Conservation (phyloP, 1,284 basidiomycete species). For the Naganishia cerealis region DNA sequence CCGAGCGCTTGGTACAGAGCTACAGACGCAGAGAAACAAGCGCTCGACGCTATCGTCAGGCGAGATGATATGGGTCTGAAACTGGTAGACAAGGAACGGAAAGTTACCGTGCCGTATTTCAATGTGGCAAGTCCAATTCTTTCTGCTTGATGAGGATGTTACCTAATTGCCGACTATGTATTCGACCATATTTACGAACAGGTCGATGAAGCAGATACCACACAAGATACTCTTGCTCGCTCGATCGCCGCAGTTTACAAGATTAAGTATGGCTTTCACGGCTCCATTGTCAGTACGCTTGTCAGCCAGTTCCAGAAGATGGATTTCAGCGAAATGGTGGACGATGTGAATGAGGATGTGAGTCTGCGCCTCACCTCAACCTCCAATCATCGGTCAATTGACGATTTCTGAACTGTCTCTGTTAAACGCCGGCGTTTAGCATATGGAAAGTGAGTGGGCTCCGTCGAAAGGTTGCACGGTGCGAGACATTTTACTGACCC, state of each 20-base stretch:
- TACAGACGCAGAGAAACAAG: slow-evolving; percentile 65
- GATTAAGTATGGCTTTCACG: slow-evolving; percentile 82
- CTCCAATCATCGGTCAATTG: background rate
- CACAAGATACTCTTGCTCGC: slow-evolving; percentile 70
- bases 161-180: background rate
- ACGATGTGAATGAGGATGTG: slow-evolving; percentile 78
- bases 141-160: background rate
- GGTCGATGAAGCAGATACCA: slow-evolving; percentile 78
- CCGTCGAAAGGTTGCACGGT: background rate
- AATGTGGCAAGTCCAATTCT: slow-evolving; percentile 63
- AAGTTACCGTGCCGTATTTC: slow-evolving; percentile 72
- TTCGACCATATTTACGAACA: slow-evolving; percentile 40
- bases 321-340: slow-evolving; percentile 67
- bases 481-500: background rate
- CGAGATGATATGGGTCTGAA: slow-evolving; percentile 10
- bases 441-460: slow-evolving; percentile 27
- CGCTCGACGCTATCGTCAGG: slow-evolving; percentile 58
- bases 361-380: slow-evolving; percentile 22
- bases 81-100: slow-evolving; percentile 52
- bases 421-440: slow-evolving; percentile 6
- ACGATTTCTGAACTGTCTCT: background rate
- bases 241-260: slow-evolving; percentile 73
- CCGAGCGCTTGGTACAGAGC: slow-evolving; percentile 61
- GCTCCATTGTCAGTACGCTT: slow-evolving; percentile 65
- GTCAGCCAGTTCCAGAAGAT: slow-evolving; percentile 51